These are phyloP conservation scores for Penicillium janthinellum DNA, from an alignment of 2,329 filamentous ascomycete genomes.

Conservation along the genomic window DNA sequence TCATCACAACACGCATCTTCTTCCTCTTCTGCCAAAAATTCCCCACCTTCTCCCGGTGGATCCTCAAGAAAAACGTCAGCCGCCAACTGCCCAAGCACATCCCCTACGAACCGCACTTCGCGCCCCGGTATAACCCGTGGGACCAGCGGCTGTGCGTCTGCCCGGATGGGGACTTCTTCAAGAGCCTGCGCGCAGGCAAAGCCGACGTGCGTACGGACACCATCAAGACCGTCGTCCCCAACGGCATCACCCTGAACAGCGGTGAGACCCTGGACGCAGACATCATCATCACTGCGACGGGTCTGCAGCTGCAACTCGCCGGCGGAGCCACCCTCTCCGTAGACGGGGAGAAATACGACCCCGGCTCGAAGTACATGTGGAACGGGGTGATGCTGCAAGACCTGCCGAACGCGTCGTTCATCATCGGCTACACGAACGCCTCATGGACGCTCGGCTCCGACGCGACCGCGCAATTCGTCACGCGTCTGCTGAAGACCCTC, in stretches of 20 bases:
- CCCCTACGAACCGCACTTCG: conserved; percentile 64
- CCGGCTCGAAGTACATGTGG: conserved; percentile 45
- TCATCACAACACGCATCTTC: conserved; percentile 53
- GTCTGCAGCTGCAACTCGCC: conserved; percentile 44
- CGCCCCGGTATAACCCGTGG: conserved; percentile 66
- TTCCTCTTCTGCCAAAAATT: conserved; percentile 58
- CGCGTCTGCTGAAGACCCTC: conserved; percentile 39
- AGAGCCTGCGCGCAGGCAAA: conserved; percentile 52
- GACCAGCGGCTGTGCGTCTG: conserved; percentile 75
- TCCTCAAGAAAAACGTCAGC: conserved; percentile 52
- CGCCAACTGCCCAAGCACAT: conserved; percentile 57
- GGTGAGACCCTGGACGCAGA: conserved; percentile 46
- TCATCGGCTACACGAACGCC: conserved; percentile 49
- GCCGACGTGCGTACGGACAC: conserved; percentile 58
- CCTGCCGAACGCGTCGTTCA: conserved; percentile 44
- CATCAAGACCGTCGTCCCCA: conserved; percentile 54
- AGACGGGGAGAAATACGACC: conserved; percentile 39
- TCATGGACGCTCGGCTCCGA: conserved; percentile 51
- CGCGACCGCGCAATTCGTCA: conserved; percentile 44
- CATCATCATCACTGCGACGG: conserved; percentile 50
- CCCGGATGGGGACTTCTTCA: conserved; percentile 63
- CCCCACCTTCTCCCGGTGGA: conserved; percentile 51
- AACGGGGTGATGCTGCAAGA: conserved; percentile 49
- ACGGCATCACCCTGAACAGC: conserved; percentile 52
- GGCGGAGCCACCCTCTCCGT: conserved; percentile 41